A percentile compares a stretch with the other conserved stretches of the same genome.
Evolutionary conservation across 805 yeast genomes (phyloP).

Genomic region (Vanderwaltozyma yarrowii): DNA sequence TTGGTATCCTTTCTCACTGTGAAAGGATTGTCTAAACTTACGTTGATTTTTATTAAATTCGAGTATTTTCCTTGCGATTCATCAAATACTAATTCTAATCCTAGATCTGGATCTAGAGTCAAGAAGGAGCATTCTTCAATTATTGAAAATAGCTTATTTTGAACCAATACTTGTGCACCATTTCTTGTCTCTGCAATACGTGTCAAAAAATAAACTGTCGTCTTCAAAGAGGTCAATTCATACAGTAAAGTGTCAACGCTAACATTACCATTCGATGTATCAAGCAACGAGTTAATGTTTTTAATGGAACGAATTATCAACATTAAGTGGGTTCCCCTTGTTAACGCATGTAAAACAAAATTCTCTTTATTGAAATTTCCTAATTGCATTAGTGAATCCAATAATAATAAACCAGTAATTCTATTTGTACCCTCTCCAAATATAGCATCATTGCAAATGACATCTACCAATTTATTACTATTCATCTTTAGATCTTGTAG

Average conservation of each 20-base stretch:
- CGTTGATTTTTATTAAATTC: conserved; percentile 33
- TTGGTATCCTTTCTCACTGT: conserved; percentile 20
- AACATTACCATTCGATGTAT: conserved; percentile 28
- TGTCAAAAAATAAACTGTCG: conserved; percentile 56
- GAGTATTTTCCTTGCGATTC: conserved; percentile 25
- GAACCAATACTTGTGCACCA: conserved; percentile 72
- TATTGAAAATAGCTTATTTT: conserved; percentile 59
- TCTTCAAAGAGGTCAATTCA: conserved; percentile 68
- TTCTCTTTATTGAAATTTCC: conserved; percentile 41
- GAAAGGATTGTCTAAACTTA: conserved; percentile 45
- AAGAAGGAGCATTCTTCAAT: conserved; percentile 49
- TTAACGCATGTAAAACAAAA: conserved; percentile 49
- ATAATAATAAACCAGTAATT: conserved; percentile 61
- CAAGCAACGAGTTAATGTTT: conserved; percentile 56
- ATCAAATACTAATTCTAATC: conserved; percentile 43
- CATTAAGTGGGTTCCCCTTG: conserved; percentile 54
- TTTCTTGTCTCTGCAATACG: conserved; percentile 64
- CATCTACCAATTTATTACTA: conserved; percentile 52
- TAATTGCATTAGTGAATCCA: conserved; percentile 56
- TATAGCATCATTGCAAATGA: conserved; percentile 68
- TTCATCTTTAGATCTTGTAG: conserved; percentile 44
- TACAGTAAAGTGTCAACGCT: conserved; percentile 48
- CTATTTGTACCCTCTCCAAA: conserved; percentile 69
- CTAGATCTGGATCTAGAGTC: conserved; percentile 69
- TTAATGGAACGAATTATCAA: conserved; percentile 57